Evolutionary conservation across 352 stramenopile genomes (phyloP).

Genomic region (Globisporangium carolinianum): DNA sequence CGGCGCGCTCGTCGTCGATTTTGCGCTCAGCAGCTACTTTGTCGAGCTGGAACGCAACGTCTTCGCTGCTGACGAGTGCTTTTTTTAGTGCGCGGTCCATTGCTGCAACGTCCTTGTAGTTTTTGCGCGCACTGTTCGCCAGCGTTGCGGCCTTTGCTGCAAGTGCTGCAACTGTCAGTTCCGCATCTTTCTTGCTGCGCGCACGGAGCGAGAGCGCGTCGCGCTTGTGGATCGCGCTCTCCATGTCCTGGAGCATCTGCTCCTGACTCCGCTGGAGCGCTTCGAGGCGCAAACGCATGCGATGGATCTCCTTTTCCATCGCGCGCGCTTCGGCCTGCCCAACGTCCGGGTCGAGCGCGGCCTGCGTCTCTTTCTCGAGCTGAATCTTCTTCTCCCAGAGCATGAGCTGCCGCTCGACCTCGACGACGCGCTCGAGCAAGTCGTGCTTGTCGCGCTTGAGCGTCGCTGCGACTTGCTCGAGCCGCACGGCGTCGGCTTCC

Average conservation of each 20-base stretch:
- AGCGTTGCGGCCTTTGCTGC: constrained; percentile 82
- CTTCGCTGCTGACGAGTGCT: constrained; percentile 50
- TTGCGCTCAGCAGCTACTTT: constrained; percentile 77
- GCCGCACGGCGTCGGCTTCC: constrained; percentile 61
- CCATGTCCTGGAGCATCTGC: constrained; percentile 92
- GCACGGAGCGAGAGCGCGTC: constrained; percentile 90
- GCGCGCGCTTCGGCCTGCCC: constrained; percentile 85
- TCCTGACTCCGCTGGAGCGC: constrained; percentile 89
- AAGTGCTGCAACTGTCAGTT: constrained; percentile 79
- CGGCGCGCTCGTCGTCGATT: constrained; percentile 55
- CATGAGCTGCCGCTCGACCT: constrained; percentile 90
- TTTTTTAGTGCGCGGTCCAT: constrained; percentile 66
- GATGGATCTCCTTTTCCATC: constrained; percentile 96
- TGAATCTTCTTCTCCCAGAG: constrained; percentile 97
- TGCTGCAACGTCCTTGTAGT: constrained; percentile 47
- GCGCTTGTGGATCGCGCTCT: constrained; percentile 90
- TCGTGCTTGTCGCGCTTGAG: constrained; percentile 84
- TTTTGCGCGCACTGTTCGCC: constrained; percentile 65
- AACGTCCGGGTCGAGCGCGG: constrained; percentile 88
- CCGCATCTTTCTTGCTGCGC: constrained; percentile 68
- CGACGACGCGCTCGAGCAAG: constrained; percentile 86
- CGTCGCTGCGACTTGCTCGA: constrained; percentile 65
- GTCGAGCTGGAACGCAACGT: constrained; percentile 70
- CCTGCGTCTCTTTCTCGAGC: constrained; percentile 94
- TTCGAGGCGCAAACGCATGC: constrained; percentile 92